Evolutionary conservation across 495 filamentous ascomycete species (phyloP).

Genomic region (Aspergillus sclerotioniger): DNA sequence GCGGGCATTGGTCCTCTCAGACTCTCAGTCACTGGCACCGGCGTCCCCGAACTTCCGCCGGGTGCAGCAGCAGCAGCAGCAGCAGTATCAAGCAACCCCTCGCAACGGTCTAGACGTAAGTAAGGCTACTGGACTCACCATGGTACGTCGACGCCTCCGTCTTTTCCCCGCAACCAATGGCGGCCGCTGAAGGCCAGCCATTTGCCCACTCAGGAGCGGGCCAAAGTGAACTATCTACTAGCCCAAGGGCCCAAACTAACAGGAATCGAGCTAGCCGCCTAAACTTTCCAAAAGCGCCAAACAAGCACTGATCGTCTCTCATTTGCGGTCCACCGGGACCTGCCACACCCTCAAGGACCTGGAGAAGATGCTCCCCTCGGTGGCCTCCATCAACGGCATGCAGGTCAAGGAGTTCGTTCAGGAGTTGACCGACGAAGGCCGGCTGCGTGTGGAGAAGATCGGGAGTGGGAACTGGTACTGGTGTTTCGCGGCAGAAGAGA

Average conservation of each 20-base stretch:
- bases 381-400: conserved; percentile 67
- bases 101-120: too few species aligned
- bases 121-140: too few species aligned
- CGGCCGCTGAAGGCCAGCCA: too few species aligned
- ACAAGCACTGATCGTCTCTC: conserved; percentile 58
- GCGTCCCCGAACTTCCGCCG: too few species aligned
- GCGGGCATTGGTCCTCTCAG: too few species aligned
- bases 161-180: too few species aligned
- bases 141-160: too few species aligned
- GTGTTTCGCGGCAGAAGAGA: conserved; percentile 66
- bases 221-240: too few species aligned
- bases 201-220: too few species aligned
- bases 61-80: too few species aligned
- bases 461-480: conserved; percentile 83
- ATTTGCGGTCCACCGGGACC: conserved; percentile 61
- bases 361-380: conserved; percentile 64
- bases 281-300: conserved; percentile 63
- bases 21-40: too few species aligned
- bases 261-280: conserved; percentile 47
- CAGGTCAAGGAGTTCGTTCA: conserved; percentile 71
- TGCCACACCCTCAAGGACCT: conserved; percentile 75
- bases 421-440: conserved; percentile 60
- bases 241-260: background rate
- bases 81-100: too few species aligned
- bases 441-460: conserved; percentile 74